These are phyloP conservation scores for Stagonosporopsis cucurbitacearum DNA, from an alignment of 2,329 filamentous ascomycete genomes.

Conservation along the genomic window DNA sequence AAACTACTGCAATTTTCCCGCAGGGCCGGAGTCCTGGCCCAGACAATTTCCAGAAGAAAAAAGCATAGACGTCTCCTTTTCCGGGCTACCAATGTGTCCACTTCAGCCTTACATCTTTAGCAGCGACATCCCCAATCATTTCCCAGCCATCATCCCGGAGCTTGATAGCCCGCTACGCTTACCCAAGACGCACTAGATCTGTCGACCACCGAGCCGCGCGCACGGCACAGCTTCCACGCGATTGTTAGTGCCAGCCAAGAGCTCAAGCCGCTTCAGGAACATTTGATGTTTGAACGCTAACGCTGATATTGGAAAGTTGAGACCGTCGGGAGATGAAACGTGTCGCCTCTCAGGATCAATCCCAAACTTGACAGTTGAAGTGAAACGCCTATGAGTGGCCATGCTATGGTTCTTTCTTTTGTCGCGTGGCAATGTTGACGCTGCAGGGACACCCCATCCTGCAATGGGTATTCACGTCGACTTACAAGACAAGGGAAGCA, in stretches of 20 bases:
- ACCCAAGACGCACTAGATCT: constrained; percentile 12
- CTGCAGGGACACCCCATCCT: constrained; percentile 17
- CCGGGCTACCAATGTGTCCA: constrained; percentile 21
- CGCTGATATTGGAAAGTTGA: constrained; percentile 12
- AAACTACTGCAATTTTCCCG: constrained; percentile 19
- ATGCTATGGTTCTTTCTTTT: constrained; percentile 10
- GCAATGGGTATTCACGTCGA: constrained; percentile 6
- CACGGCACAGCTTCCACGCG: constrained; percentile 37
- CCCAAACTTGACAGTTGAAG: constrained; percentile 18
- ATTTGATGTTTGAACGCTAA: constrained; percentile 18
- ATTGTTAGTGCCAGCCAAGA: constrained; percentile 17
- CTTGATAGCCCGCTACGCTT: constrained; percentile 15
- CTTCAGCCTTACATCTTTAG: constrained; percentile 18
- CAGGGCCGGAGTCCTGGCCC: constrained; percentile 24
- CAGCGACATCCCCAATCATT: constrained; percentile 21
- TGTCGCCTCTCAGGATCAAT: constrained; percentile 14
- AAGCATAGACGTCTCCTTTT: constrained; percentile 32
- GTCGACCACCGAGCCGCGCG: constrained; percentile 15
- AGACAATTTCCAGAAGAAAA: constrained; percentile 27
- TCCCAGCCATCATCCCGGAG: constrained; percentile 23
- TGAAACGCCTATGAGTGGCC: constrained; percentile 17
- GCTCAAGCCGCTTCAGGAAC: constrained; percentile 13
- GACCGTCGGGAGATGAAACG: constrained; percentile 21
- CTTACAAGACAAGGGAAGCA: constrained; percentile 15
- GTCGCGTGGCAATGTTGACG: constrained; percentile 17